These are phyloP conservation scores for Baeospora myosura DNA, from an alignment of 1,284 basidiomycete genomes.

Conservation along the genomic window DNA sequence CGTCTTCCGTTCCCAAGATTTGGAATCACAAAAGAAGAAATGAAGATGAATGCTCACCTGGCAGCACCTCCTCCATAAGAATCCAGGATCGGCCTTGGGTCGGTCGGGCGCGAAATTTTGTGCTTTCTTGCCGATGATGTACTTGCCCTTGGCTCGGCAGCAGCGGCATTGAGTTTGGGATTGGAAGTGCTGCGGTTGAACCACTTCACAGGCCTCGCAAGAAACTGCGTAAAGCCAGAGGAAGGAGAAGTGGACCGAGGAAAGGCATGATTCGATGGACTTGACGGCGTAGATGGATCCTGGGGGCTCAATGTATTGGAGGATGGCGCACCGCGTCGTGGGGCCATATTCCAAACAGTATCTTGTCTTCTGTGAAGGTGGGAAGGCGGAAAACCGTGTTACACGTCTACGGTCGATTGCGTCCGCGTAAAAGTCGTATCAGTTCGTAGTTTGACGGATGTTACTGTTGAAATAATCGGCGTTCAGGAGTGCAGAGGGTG, in stretches of 20 bases:
- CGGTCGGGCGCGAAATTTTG: slow-evolving; percentile 76
- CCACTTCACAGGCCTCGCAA: slow-evolving; percentile 38
- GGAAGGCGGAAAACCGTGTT: too few species aligned
- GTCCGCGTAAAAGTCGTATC: too few species aligned
- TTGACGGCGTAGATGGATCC: slow-evolving; percentile 23
- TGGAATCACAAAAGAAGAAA: slow-evolving; percentile 5
- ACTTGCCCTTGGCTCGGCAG: slow-evolving; percentile 43
- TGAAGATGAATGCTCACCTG: slow-evolving; percentile 32
- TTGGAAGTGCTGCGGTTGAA: slow-evolving; percentile 35
- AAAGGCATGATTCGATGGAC: too few species aligned
- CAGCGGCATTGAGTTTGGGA: slow-evolving; percentile 23
- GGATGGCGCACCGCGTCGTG: slow-evolving; percentile 19
- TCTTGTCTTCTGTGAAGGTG: too few species aligned
- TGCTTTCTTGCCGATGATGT: slow-evolving; percentile 55
- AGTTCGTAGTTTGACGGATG: too few species aligned
- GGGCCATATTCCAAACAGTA: too few species aligned
- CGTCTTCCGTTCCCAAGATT: background rate
- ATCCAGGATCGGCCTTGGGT: slow-evolving; percentile 65
- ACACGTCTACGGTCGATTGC: too few species aligned
- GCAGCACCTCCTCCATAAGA: slow-evolving; percentile 38
- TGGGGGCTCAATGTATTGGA: slow-evolving; percentile 26
- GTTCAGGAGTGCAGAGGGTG: too few species aligned
- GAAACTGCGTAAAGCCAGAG: slow-evolving; percentile 33
- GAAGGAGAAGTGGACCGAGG: slow-evolving; percentile 36
- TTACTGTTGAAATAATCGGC: too few species aligned